Evolutionary conservation across 208 protist species (phyloP).

Genomic region (Entamoeba nuttalli): DNA sequence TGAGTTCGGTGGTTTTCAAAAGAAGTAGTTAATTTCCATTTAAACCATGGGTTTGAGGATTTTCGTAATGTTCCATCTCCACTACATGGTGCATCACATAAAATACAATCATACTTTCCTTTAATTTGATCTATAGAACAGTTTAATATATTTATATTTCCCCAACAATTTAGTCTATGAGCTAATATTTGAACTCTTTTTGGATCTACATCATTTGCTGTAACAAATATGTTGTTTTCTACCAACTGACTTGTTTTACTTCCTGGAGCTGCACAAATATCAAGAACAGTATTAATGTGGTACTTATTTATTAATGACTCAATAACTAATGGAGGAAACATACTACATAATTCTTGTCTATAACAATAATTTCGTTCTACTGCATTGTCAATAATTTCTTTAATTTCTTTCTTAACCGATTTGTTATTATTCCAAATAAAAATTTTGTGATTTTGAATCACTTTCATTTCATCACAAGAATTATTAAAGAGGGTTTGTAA

Average conservation of each 20-base stretch:
- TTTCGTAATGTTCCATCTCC: conserved; percentile 80
- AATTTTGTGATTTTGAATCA: too few relatives aligned
- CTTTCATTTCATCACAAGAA: too few relatives aligned
- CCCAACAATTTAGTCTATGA: conserved; percentile 41
- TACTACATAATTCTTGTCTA: too few relatives aligned
- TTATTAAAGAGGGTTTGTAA: too few relatives aligned
- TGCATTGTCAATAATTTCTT: too few relatives aligned
- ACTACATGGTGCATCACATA: conserved; percentile 79
- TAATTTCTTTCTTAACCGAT: too few relatives aligned
- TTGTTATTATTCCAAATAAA: too few relatives aligned
- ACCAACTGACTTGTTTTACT: conserved; percentile 56
- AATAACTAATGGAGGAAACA: too few relatives aligned
- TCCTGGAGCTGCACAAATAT: conserved; percentile 66
- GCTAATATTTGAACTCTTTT: conserved; percentile 51
- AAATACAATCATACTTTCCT: conserved; percentile 48
- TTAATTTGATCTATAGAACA: conserved; percentile 31
- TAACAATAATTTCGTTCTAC: too few relatives aligned
- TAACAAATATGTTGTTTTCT: conserved; percentile 28
- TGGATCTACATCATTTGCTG: conserved; percentile 58
- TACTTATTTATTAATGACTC: too few relatives aligned
- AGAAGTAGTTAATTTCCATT: conserved; percentile 60
- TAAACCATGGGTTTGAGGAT: conserved; percentile 51
- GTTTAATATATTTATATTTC: conserved; percentile 45
- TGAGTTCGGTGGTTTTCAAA: conserved; percentile 63
- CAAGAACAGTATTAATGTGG: conserved; percentile 33